Conservation (phyloP, 2,329 filamentous ascomycete genomes). For the Triangularia verruculosa region DNA sequence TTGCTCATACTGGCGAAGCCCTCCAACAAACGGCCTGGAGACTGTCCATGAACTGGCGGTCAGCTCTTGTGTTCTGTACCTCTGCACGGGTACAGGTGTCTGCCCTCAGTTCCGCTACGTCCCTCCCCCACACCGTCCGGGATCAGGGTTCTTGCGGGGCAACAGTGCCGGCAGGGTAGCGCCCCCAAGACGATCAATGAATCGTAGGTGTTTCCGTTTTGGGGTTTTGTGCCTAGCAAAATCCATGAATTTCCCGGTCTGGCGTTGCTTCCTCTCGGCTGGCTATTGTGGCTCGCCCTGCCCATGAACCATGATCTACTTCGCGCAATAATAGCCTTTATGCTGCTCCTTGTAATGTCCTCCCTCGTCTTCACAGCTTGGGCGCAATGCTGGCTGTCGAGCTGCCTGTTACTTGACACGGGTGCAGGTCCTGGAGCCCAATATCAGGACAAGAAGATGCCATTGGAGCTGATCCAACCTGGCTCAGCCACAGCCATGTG, state of each 20-base stretch:
- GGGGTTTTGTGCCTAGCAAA: slow-evolving; percentile 1
- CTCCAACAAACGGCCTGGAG: neutral
- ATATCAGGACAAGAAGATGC: neutral
- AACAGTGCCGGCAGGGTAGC: slow-evolving; percentile 9
- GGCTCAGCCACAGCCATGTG: slow-evolving; percentile 19
- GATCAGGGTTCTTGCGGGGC: slow-evolving; percentile 28
- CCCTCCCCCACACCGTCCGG: slow-evolving; percentile 28
- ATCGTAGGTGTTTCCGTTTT: slow-evolving; percentile 22
- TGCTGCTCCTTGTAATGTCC: neutral
- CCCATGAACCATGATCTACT: slow-evolving; percentile 41
- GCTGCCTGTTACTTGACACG: neutral
- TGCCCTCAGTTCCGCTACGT: slow-evolving; percentile 40
- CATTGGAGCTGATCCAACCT: slow-evolving; percentile 12
- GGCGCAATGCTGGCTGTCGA: neutral
- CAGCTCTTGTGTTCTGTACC: slow-evolving; percentile 12
- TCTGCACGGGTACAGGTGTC: slow-evolving; percentile 43
- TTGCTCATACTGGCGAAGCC: neutral
- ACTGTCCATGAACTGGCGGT: slow-evolving; percentile 20
- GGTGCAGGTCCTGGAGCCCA: neutral
- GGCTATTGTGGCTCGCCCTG: slow-evolving; percentile 8
- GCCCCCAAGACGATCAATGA: slow-evolving; percentile 25
- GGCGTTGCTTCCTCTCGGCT: slow-evolving; percentile 1
- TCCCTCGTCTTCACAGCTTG: slow-evolving; percentile 3
- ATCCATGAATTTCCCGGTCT: slow-evolving; percentile 7
- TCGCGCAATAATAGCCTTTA: slow-evolving; percentile 1